A percentile compares a stretch with the other conserved stretches of the same genome.
Conservation (phyloP, 192 early-diverging fungal genomes). For the Rhizophagus clarus region DNA sequence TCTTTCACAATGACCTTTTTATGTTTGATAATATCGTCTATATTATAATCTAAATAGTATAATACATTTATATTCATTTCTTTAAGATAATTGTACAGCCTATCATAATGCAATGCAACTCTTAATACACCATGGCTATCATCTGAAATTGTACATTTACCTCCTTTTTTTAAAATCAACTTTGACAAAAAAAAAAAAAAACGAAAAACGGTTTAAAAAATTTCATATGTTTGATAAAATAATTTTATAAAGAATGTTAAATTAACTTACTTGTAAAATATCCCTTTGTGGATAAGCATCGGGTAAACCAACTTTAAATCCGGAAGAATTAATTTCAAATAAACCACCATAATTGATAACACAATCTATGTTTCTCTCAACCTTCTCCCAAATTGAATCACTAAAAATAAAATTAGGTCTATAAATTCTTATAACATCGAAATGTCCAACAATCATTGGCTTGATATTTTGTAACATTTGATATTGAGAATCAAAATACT, state of each 20-base stretch:
- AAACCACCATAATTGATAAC: constrained; percentile 81
- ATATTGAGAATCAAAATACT: constrained; percentile 91
- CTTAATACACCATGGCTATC: constrained; percentile 91
- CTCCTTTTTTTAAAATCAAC: constrained; percentile 64
- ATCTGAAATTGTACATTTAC: constrained; percentile 85
- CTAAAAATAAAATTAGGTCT: constrained; percentile 34
- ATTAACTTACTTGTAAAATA: constrained; percentile 67
- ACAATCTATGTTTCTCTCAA: constrained; percentile 81
- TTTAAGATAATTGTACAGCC: constrained; percentile 68
- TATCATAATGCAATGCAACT: constrained; percentile 85
- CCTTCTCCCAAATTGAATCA: constrained; percentile 45
- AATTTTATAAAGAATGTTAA: not conserved
- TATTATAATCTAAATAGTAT: constrained; percentile 46
- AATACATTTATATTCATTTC: constrained; percentile 62
- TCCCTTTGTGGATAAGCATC: constrained; percentile 89
- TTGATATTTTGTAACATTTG: constrained; percentile 69
- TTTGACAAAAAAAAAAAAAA: constrained; percentile 32
- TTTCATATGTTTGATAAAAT: not conserved
- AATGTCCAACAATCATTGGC: constrained; percentile 92
- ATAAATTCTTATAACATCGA: constrained; percentile 92
- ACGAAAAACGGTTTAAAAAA: not conserved
- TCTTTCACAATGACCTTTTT: constrained; percentile 10
- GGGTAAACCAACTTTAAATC: constrained; percentile 85
- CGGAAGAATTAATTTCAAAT: constrained; percentile 93
- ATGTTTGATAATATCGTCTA: not conserved